Evolutionary conservation across 495 filamentous ascomycete genomes (phyloP).

Genomic region (Bathelium albidoporum): DNA sequence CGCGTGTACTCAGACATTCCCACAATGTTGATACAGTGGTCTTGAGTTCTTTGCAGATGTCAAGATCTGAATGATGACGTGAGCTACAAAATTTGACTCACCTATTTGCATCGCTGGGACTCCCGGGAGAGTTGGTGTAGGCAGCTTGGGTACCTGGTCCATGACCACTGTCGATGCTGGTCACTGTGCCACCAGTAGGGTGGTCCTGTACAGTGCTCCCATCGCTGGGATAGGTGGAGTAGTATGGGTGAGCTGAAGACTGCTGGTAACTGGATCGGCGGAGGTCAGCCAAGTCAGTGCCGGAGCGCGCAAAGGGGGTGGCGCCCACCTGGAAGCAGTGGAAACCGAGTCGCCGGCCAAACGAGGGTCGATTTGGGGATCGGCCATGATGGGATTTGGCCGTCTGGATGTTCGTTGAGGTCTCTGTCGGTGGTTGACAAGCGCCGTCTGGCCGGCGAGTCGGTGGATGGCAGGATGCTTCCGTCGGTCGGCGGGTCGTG

Average conservation of each 20-base stretch:
- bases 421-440: constrained; percentile 1
- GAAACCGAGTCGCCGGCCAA: neutral
- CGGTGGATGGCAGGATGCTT: neutral
- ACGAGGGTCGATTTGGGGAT: neutral
- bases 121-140: neutral
- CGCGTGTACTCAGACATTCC: neutral
- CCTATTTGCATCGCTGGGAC: neutral
- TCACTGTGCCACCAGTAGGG: neutral
- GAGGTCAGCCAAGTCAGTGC: neutral
- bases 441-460: constrained; percentile 1
- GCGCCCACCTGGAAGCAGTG: neutral
- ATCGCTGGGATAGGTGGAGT: constrained; percentile 1
- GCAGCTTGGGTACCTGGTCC: neutral
- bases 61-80: neutral
- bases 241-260: neutral
- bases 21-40: neutral
- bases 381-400: neutral
- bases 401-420: neutral
- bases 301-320: neutral
- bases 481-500: neutral
- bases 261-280: neutral
- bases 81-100: neutral
- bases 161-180: neutral
- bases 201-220: neutral
- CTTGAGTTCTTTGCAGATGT: neutral